Percentiles rank a stretch among this genome's conserved stretches.
Conservation (phyloP, 805 yeast species). For the Komagataella kurtzmanii region DNA sequence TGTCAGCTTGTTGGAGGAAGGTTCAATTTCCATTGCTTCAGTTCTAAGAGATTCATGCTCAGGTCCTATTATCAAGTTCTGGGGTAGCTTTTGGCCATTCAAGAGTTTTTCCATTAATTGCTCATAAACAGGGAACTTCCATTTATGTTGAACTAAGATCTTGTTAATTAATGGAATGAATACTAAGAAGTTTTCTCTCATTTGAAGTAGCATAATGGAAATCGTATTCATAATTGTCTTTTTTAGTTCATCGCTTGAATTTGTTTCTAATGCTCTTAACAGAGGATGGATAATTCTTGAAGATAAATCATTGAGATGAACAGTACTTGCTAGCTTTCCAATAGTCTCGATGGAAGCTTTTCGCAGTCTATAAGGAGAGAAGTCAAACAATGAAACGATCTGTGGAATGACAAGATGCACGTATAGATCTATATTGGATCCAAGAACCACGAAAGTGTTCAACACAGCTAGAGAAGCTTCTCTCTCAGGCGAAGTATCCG, state of each 20-base stretch:
- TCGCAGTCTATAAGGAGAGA: slow-evolving; percentile 44
- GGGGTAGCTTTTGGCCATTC: slow-evolving; percentile 79
- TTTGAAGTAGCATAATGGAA: slow-evolving; percentile 62
- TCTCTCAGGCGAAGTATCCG: slow-evolving; percentile 47
- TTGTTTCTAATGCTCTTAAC: slow-evolving; percentile 43
- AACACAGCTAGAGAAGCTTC: slow-evolving; percentile 61
- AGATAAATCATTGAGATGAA: slow-evolving; percentile 74
- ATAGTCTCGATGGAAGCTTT: slow-evolving; percentile 70
- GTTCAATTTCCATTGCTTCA: slow-evolving; percentile 50
- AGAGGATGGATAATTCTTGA: slow-evolving; percentile 84
- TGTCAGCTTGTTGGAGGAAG: slow-evolving; percentile 63
- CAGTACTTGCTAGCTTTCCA: slow-evolving; percentile 64
- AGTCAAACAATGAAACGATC: slow-evolving; percentile 69
- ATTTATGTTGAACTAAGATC: slow-evolving; percentile 43
- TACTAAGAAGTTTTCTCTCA: slow-evolving; percentile 74
- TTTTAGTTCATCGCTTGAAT: slow-evolving; percentile 43
- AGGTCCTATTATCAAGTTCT: slow-evolving; percentile 55
- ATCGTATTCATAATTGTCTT: slow-evolving; percentile 65
- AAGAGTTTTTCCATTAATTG: slow-evolving; percentile 66
- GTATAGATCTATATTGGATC: slow-evolving; percentile 79
- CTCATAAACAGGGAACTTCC: slow-evolving; percentile 67
- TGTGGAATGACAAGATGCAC: slow-evolving; percentile 81
- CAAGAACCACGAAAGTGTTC: slow-evolving; percentile 75
- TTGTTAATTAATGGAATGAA: slow-evolving; percentile 76
- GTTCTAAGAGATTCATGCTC: slow-evolving; percentile 25